Base-by-base conservation (phyloP, 1,284 basidiomycete genomes). In the Ceratobasidium sp. region DNA sequence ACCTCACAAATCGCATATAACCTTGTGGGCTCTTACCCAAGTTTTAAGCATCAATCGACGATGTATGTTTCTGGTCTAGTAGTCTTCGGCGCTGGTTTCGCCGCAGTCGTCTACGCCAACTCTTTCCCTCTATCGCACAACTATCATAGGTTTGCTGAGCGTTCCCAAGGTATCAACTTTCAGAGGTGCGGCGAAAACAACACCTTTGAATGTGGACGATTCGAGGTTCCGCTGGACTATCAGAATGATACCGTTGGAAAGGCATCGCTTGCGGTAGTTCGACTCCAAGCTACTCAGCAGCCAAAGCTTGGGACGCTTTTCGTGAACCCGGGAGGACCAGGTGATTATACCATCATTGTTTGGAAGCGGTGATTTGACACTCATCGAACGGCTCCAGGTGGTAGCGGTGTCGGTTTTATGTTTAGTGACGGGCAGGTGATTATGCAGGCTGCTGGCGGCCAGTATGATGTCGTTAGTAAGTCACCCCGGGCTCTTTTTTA, bases 241-340 rank as follows among this genome's bases (percentile, higher is more conserved):
- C 12, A 39, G 9, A 46, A 77, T 28, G 20, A 28, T 9, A 18
- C 63, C 6, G 63, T 40, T 6, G 75, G 75, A 10, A 77, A 77
- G 42, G 64, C 75, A 12, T 42, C 63, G 1, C 39, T 77, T 9
- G 66, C 63, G 9, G 75, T 71, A 18, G 33, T 55, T 20, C 18
- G 67, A 2, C 55, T 23, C 7, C 33, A 46, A 55, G 60, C 63
- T 12, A 70, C 42, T 7, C 20, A 33, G 44, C 20, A 61, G 33
- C 75, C 75, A 18, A 51, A 46, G 18, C 46, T 77, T 20, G 75
- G 75, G 42, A 53, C 75, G 10, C 20, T 77, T 12, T 77, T 77
- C 44, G 49, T 55, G 26, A 77, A 77, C 46, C 75, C 75, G 6
- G 75, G 75, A 26, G 75, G 75, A 7, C 75, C 75, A 55, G 75